Conservation (phyloP, 352 stramenopile genomes). For the Globisporangium abappressorium region DNA sequence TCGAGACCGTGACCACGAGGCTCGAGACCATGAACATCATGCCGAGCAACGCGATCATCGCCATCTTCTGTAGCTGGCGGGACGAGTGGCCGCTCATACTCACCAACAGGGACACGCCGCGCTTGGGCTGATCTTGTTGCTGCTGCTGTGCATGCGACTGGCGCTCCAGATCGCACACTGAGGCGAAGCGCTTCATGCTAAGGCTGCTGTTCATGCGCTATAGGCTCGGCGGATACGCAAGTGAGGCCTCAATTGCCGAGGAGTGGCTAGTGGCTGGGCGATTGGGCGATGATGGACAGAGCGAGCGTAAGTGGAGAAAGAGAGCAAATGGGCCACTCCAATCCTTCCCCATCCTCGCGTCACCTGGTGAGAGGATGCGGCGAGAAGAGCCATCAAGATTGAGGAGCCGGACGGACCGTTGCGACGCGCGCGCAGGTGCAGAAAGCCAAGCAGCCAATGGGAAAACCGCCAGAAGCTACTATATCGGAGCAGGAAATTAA, state of each 20-base stretch:
- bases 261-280: neutral
- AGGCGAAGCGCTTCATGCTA: slow-evolving; percentile 16
- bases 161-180: slow-evolving; percentile 16
- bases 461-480: neutral
- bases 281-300: slow-evolving; percentile 4
- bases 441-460: neutral
- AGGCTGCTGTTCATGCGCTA: neutral
- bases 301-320: slow-evolving; percentile 7
- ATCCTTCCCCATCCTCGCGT: slow-evolving; percentile 2
- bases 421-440: neutral
- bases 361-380: neutral
- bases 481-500: neutral
- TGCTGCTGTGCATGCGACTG: slow-evolving; percentile 1
- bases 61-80: slow-evolving; percentile 9
- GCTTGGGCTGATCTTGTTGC: slow-evolving; percentile 4
- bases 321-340: neutral
- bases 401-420: neutral
- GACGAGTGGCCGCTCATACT: neutral
- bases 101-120: neutral
- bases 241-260: neutral
- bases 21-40: slow-evolving; percentile 11
- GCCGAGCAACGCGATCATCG: slow-evolving; percentile 3
- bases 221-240: neutral
- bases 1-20: slow-evolving; percentile 12
- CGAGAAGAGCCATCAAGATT: slow-evolving; percentile 10